Base-by-base conservation (phyloP, 805 yeast species). In the Candida corydali region DNA sequence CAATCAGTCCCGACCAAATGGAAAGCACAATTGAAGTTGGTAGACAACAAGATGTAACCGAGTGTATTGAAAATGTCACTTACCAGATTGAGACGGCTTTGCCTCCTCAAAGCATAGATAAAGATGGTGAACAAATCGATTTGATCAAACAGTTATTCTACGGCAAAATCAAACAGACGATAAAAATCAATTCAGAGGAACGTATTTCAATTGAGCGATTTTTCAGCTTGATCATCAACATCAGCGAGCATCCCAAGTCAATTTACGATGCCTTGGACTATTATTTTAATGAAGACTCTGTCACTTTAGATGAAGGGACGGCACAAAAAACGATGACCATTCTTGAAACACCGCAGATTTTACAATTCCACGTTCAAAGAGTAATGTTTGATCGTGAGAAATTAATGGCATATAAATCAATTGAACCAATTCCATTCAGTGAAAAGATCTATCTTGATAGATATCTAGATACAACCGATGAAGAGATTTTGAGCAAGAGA, bases 31-130 rank as follows among this genome's bases (percentile, higher is more conserved):
- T 82, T 36, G 89, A 86, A 52, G 69, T 81, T 51, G 95, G 96
- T 2, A 70, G 95, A 45, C 98, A 93, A 55, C 98, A 93, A 57
- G 98, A 93, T 65, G 98, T 93, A 14, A 88, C 97, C 0, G 98
- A 93, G 55, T 91, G 98, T 58, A 88, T 91, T 51, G 95, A 89
- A 38, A 93, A 93, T 56, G 97, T 93, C 6, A 69, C 89, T 10
- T 85, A 82, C 45, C 98, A 91, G 56, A 65, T 93, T 25, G 97
- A 91, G 54, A 86, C 95, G 17, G 94, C 96, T 0, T 70, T 85
- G 39, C 78, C 73, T 34, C 94, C 96, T 0, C 69, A 68, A 11
- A 57, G 58, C 1, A 52, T 82, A 32, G 94, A 84, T 34, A 58
- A 55, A 4, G 72, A 88, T 49, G 74, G 78, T 16, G 98, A 91